Percentiles rank a stretch among this genome's conserved stretches.
phyloP scores from a whole-genome alignment of 257 asterid species.

The Ehretia macrophylla region DNA sequence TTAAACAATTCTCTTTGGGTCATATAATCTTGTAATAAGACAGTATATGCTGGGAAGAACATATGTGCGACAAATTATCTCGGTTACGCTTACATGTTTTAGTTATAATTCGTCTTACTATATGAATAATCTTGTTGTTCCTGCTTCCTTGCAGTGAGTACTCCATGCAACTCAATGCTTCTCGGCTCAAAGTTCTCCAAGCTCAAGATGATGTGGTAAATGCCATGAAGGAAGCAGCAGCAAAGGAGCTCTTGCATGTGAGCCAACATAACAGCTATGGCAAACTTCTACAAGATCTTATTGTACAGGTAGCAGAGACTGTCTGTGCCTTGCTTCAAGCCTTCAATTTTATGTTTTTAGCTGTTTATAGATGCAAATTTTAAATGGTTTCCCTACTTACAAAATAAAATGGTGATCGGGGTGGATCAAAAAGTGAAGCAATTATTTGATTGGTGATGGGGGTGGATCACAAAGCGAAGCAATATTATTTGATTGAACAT shows the following conservation, averaged over 20 bases:
- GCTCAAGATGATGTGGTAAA: conserved; percentile 87
- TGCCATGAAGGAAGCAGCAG: conserved; percentile 65
- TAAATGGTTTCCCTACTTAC: too few species aligned
- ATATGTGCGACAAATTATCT: conserved; percentile 57
- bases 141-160: conserved; percentile 49
- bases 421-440: not conserved
- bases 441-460: not conserved
- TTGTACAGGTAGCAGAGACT: conserved; percentile 58
- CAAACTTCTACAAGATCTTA: conserved; percentile 59
- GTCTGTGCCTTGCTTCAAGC: not conserved
- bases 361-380: not conserved
- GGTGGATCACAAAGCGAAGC: not conserved
- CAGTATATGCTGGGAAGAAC: too few species aligned
- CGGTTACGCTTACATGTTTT: conserved; percentile 16
- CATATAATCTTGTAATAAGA: too few species aligned
- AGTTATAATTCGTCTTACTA: conserved; percentile 73
- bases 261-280: conserved; percentile 49
- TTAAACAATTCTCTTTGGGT: too few species aligned
- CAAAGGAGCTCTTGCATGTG: conserved; percentile 50
- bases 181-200: conserved; percentile 79
- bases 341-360: not conserved
- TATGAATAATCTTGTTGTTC: conserved; percentile 26
- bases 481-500: not conserved
- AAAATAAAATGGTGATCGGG: not conserved
- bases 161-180: conserved; percentile 81